phyloP scores from a whole-genome alignment of 257 asterid species.

The Solanum gandarillasii region DNA sequence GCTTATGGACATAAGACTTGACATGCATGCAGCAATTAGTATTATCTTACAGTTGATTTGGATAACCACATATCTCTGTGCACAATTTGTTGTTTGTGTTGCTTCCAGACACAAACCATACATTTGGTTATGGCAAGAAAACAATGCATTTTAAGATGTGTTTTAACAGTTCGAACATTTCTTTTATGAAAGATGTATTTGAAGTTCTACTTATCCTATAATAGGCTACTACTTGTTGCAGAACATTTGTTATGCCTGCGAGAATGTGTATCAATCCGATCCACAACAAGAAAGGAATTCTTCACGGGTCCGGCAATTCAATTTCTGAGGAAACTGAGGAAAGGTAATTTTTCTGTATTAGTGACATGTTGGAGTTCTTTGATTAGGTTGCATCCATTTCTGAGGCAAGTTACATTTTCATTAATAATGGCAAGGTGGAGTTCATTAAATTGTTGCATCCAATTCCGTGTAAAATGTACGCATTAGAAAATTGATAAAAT shows the following conservation, averaged over 20 bases:
- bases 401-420: not conserved
- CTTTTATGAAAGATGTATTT: not conserved
- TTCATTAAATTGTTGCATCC: not conserved
- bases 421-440: not conserved
- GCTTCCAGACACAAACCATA: not conserved
- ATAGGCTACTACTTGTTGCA: slow-evolving; percentile 26
- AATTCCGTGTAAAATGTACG: not conserved
- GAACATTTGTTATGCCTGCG: slow-evolving; percentile 95
- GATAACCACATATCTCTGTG: not conserved
- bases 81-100: not conserved
- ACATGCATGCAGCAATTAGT: not conserved
- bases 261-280: slow-evolving; percentile 90
- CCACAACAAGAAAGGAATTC: slow-evolving; percentile 83
- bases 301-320: slow-evolving; percentile 42
- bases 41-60: not conserved
- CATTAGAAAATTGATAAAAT: not conserved
- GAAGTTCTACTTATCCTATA: not conserved
- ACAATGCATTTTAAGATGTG: not conserved
- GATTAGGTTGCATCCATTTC: not conserved
- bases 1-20: not conserved
- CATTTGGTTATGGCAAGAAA: not conserved
- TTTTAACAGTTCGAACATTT: not conserved
- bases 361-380: not conserved
- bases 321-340: slow-evolving; percentile 66
- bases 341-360: not conserved